Evolutionary conservation across 2,329 filamentous ascomycete genomes (phyloP).

Genomic region (Drechslerella stenobrocha): DNA sequence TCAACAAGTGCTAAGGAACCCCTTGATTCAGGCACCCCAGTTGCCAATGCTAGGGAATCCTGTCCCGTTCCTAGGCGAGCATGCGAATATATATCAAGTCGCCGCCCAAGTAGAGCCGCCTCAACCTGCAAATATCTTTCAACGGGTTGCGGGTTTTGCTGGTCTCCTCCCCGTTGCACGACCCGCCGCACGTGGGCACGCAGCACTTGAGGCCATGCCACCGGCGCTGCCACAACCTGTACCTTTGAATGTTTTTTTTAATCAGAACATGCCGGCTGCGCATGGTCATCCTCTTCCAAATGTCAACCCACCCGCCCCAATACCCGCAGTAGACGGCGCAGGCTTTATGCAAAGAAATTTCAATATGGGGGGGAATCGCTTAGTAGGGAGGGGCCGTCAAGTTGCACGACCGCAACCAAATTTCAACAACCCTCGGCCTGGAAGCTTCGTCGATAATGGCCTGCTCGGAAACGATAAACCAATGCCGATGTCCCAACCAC

Average conservation of each 20-base stretch:
- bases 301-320: not conserved
- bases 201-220: not conserved
- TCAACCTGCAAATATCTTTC: constrained; percentile 16
- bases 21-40: constrained; percentile 24
- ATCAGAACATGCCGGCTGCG: not conserved
- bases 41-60: constrained; percentile 20
- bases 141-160: constrained; percentile 16
- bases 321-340: not conserved
- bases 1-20: constrained; percentile 39
- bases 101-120: not conserved
- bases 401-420: not conserved
- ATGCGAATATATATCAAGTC: not conserved
- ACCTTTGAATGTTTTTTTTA: constrained; percentile 1
- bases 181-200: not conserved
- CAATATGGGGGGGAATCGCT: constrained; percentile 25
- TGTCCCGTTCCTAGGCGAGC: constrained; percentile 13
- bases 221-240: not conserved
- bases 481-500: constrained; percentile 3
- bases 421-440: not conserved
- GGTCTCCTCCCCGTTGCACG: not conserved
- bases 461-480: constrained; percentile 9
- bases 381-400: constrained; percentile 15
- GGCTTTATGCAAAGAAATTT: constrained; percentile 37
- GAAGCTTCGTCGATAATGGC: not conserved
- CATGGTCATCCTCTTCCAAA: not conserved